Evolutionary conservation across 305 asterid species (phyloP), one percentile per base, ranked within the genome.

Genomic region (Fraxinus baroniana): DNA sequence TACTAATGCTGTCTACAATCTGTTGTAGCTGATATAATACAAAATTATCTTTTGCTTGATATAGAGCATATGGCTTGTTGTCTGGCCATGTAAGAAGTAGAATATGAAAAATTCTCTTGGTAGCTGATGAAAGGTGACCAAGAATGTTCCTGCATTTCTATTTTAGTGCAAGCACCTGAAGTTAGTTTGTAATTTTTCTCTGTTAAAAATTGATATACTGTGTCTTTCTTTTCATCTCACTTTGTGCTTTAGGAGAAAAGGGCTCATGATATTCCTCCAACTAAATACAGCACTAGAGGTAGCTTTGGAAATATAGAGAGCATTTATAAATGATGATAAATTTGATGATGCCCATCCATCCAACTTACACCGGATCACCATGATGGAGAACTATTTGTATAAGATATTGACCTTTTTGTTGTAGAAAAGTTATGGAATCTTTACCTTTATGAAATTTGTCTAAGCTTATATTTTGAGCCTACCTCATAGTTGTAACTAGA

Each of bases 1-100:
- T 17, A 57, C 68, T 57, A 57, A 17, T 60, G 35, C 36, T 82
- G 74, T 60, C 44, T 35, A 83, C 60, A 37, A 76, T 12, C n/a
- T 24, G 72, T 41, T 32, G 17, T 62, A 35, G 33, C 57, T 6
- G 26, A 57, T 18, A 6, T 17, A 57, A 57, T 57, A 1, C 18
- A 5, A n/a, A 18, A 57, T 5, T 57, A 0, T 57, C 10, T 13
- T 18, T 46, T 1, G 17, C 18, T 46, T 18, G 39, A 4, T 46
- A 15, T 39, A 13, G 22, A 70, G 64, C 36, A 76, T 8, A 30
- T 15, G 37, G 52, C 15, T 55, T 74, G 76, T 24, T 15, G 17
- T 17, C 22, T 66, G 2, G 78, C 64, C 77, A 15, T 68, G 28
- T 66, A 20, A 77, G 60, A 46, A 57, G 66, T 57, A 17, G 24